Evolutionary conservation across 2,329 filamentous ascomycete genomes (phyloP), one percentile per base, ranked within the genome.

Genomic region (Sarocladium kiliense): DNA sequence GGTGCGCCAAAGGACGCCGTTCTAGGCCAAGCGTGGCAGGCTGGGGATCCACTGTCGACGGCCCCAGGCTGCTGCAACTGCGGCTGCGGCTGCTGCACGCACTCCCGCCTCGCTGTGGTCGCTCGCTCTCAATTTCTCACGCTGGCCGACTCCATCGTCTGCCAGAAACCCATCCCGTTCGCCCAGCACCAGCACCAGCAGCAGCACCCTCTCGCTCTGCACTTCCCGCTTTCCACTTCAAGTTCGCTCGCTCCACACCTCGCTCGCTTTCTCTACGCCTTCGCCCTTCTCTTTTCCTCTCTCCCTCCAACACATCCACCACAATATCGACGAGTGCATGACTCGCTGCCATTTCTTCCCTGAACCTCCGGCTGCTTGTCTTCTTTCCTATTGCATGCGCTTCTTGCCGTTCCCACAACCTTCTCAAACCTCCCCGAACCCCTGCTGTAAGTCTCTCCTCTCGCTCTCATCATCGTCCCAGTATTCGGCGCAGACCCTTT

Each of bases 241-340:
- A 51, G 27, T 51, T 51, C 47, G 47, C 47, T 51, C 47, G 47
- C 47, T 51, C 47, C 47, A 51, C 47, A 34, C 27, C 47, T 51
- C 30, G n/a, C 30, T 36, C 47, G n/a, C 47, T 51, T 51, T 18
- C 25, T 36, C 30, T 36, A 51, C 47, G 25, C 47, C 18, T 47
- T 51, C 47, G 47, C 47, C 47, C 47, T 49, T 51, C 47, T 51
- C 27, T 32, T 36, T 51, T 51, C 41, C 23, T 18, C 21, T 45
- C 21, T 4, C 47, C 23, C 47, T 51, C 27, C 47, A 9, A 23
- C 44, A 27, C 19, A 27, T 30, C n/a, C 47, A 34, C 12, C n/a
- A 51, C 44, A 14, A 12, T 36, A 36, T 51, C 27, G 30, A 9
- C 25, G 26, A 34, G 47, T 51, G 47, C 47, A 51, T 51, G 47